Conservation (phyloP, 148 eudicot genomes). For the Vaccinium vitisidaea region DNA sequence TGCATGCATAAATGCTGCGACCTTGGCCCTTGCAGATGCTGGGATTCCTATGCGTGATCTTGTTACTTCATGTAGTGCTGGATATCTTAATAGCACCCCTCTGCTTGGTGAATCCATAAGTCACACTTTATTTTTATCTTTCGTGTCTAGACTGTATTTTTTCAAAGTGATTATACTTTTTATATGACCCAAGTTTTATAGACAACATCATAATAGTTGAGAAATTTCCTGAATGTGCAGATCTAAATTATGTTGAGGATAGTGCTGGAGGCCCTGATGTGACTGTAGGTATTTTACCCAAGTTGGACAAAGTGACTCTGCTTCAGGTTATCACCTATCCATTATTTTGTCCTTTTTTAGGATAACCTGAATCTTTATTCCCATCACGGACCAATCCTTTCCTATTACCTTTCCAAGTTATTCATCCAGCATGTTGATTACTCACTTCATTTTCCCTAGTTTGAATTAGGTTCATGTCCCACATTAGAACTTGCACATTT, state of each 20-base stretch:
- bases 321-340: slow-evolving; percentile 62
- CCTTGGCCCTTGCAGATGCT: slow-evolving; percentile 96
- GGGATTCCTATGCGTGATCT: slow-evolving; percentile 97
- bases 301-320: slow-evolving; percentile 82
- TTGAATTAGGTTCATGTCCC: background rate
- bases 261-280: slow-evolving; percentile 99
- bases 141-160: background rate
- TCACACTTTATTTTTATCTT: background rate
- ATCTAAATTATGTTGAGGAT: slow-evolving; percentile 87
- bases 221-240: slow-evolving; percentile 33
- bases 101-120: slow-evolving; percentile 63
- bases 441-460: background rate
- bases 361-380: background rate
- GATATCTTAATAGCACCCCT: slow-evolving; percentile 80
- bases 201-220: background rate
- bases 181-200: background rate
- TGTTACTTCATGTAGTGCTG: slow-evolving; percentile 94
- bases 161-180: background rate
- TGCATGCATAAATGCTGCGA: slow-evolving; percentile 98
- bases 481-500: background rate
- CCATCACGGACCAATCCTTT: background rate
- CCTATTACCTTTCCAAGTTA: background rate
- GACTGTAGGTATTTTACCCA: slow-evolving; percentile 85
- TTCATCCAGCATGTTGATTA: background rate
- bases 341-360: background rate